Evolutionary conservation across 2,329 filamentous ascomycete species (phyloP), one percentile per base, ranked within the genome.

Genomic region (Beauveria bassiana): DNA sequence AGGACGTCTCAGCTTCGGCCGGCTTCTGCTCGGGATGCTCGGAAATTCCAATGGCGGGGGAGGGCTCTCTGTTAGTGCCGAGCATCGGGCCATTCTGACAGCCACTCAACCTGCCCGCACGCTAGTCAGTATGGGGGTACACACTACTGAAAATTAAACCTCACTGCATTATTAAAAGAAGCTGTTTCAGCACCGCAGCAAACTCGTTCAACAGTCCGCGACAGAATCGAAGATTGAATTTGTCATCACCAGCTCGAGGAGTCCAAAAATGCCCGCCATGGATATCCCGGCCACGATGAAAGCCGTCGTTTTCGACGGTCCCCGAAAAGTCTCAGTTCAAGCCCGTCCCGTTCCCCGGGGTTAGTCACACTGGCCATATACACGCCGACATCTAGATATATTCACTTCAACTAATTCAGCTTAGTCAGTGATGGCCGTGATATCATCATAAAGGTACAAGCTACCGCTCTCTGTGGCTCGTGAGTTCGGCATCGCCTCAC

Each of bases 381-480:
- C 18, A 50, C 38, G 59, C 46, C 18, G 42, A 26, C 24, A 26
- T 10, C 20, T n/a, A 38, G 4, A 43, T 63, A 53, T 28, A 22
- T 42, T 43, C 26, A 26, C 26, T 20, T 58, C 49, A 66, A 64
- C 61, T 69, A 62, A 66, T 55, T 38, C 47, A n/a, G 2, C 43
- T 59, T 58, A 83, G 80, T 96, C 65, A 79, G 87, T 67, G 80
- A 90, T 63, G 80, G 84, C 6, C 83, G 81, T 61, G 93, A 96
- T 71, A 83, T 93, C 62, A 86, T 96, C 66, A 85, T 96, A 70
- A 93, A 91, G 73, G 90, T 96, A 22, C 82, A 85, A 63, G 89
- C 90, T 68, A 90, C 91, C 28, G 93, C 91, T 18, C 81, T 97
- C 38, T 97, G 93, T 72, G 93, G 93, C 71, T 93, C 89, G 90